These are phyloP conservation scores for Tolypocladium cylindrosporum DNA, from an alignment of 2,329 filamentous ascomycete genomes.

Conservation along the genomic window DNA sequence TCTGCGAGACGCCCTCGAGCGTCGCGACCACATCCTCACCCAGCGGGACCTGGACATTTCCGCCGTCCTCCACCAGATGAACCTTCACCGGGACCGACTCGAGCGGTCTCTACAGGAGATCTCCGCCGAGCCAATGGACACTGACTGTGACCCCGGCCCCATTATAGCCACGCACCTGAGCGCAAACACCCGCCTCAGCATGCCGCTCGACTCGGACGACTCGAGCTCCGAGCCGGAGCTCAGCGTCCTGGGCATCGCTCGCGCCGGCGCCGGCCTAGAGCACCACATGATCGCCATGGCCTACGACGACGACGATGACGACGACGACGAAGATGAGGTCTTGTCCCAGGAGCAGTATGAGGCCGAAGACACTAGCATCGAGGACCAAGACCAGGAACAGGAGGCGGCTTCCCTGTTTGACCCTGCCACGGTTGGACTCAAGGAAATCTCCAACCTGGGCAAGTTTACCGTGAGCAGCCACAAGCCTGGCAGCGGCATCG, in stretches of 20 bases:
- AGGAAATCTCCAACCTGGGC: constrained; percentile 77
- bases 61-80: constrained; percentile 2
- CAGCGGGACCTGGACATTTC: constrained; percentile 2
- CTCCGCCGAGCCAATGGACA: background rate
- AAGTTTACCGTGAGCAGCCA: constrained; percentile 75
- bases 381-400: constrained; percentile 20
- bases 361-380: constrained; percentile 18
- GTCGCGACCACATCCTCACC: constrained; percentile 4
- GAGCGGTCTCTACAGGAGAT: background rate
- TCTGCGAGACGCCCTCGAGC: constrained; percentile 7
- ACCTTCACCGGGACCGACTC: background rate
- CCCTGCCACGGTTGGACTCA: constrained; percentile 46
- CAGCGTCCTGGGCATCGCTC: constrained; percentile 24
- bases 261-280: constrained; percentile 13
- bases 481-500: constrained; percentile 71
- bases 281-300: constrained; percentile 20
- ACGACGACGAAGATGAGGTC: constrained; percentile 13
- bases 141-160: constrained; percentile 6
- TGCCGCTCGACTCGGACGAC: constrained; percentile 25
- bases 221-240: constrained; percentile 26
- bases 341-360: constrained; percentile 21
- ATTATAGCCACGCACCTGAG: constrained; percentile 17
- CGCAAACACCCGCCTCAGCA: constrained; percentile 22
- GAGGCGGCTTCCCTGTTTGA: constrained; percentile 37
- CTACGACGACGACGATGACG: constrained; percentile 13